These are phyloP conservation scores for Neoboletus brunneissimus DNA, from an alignment of 768 basidiomycete species.

Conservation along the genomic window DNA sequence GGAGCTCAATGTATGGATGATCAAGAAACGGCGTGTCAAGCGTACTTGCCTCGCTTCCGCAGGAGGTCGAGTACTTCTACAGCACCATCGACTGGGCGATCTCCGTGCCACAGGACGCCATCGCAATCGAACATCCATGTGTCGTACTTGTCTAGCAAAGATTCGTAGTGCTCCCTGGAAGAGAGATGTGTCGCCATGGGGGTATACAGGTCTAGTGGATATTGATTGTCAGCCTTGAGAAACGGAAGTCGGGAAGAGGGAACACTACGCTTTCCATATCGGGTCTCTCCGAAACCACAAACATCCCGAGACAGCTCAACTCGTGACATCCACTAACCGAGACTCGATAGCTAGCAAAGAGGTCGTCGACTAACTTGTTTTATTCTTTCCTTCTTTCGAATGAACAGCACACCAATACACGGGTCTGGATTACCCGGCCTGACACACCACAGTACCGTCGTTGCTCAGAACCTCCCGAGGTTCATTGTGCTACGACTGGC, in stretches of 20 bases:
- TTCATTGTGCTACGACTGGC: neutral
- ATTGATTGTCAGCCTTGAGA: neutral
- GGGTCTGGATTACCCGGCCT: neutral
- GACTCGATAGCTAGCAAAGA: neutral
- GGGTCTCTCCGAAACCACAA: slow-evolving; percentile 10
- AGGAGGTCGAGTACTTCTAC: slow-evolving; percentile 70
- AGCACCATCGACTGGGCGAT: slow-evolving; percentile 74
- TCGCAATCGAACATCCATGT: slow-evolving; percentile 98
- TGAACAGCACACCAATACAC: neutral
- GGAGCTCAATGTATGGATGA: neutral
- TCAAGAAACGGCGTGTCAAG: slow-evolving; percentile 1
- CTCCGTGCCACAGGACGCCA: slow-evolving; percentile 91
- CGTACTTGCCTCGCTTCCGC: slow-evolving; percentile 62
- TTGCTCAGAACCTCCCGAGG: neutral
- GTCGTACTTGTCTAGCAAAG: slow-evolving; percentile 66
- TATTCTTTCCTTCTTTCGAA: neutral
- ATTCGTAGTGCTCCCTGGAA: slow-evolving; percentile 43
- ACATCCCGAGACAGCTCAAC: neutral
- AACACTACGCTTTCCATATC: slow-evolving; percentile 26
- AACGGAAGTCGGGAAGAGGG: neutral
- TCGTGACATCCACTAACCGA: neutral
- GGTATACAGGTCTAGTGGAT: slow-evolving; percentile 15
- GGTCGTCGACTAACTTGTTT: neutral
- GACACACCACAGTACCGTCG: neutral
- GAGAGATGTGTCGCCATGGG: slow-evolving; percentile 29